These are phyloP conservation scores for Fusarium pseudograminearum DNA, from an alignment of 2,329 filamentous ascomycete species.

Conservation along the genomic window DNA sequence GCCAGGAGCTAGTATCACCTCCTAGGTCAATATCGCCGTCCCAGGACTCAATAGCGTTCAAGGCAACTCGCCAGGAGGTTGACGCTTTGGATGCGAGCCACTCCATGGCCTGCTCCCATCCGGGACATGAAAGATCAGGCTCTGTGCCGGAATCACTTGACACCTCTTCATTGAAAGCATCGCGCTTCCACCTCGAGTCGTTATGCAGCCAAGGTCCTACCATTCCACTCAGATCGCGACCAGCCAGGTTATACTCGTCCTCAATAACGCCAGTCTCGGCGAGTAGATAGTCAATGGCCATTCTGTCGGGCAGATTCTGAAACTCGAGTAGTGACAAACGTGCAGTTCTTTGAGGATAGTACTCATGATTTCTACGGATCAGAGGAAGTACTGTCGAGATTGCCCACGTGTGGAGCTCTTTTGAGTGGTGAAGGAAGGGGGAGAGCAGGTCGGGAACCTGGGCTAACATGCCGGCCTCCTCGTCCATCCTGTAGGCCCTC, in stretches of 20 bases:
- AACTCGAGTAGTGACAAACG: slow-evolving; percentile 71
- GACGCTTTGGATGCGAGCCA: slow-evolving; percentile 74
- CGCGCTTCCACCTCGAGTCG: slow-evolving; percentile 65
- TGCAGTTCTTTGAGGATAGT: slow-evolving; percentile 67
- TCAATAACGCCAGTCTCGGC: slow-evolving; percentile 63
- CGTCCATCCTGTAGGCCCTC: slow-evolving; percentile 76
- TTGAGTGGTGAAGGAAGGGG: slow-evolving; percentile 74
- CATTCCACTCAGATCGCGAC: slow-evolving; percentile 74
- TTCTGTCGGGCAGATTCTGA: slow-evolving; percentile 68
- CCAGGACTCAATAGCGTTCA: slow-evolving; percentile 76
- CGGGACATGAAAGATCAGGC: slow-evolving; percentile 59
- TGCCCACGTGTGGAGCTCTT: slow-evolving; percentile 74
- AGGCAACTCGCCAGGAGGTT: slow-evolving; percentile 71
- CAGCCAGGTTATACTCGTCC: slow-evolving; percentile 58
- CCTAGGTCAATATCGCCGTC: slow-evolving; percentile 79
- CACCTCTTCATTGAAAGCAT: slow-evolving; percentile 13
- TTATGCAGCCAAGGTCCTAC: slow-evolving; percentile 81
- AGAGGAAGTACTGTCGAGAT: slow-evolving; percentile 77
- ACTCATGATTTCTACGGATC: slow-evolving; percentile 75
- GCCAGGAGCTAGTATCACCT: slow-evolving; percentile 65
- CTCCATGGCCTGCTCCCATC: slow-evolving; percentile 76
- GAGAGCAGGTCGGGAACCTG: slow-evolving; percentile 74
- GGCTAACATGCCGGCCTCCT: slow-evolving; percentile 77
- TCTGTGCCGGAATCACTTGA: slow-evolving; percentile 47
- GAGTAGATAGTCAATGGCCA: slow-evolving; percentile 72